Percentiles rank a stretch among this genome's conserved stretches.
These are phyloP conservation scores for Hirsutella rhossiliensis DNA, from an alignment of 2,329 filamentous ascomycete species.

Conservation along the genomic window DNA sequence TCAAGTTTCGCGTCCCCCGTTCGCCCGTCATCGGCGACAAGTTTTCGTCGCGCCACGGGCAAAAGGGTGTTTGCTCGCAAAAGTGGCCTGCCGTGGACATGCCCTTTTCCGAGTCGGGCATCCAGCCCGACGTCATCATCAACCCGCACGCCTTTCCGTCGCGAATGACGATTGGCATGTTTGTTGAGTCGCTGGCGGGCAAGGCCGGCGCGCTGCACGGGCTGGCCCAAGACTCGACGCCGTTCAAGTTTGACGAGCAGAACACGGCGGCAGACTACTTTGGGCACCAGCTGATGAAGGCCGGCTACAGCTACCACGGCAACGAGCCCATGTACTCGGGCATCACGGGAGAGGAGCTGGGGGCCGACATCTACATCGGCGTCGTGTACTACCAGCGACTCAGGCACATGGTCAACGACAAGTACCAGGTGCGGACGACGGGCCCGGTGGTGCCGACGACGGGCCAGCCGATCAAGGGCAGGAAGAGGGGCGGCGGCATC, in stretches of 20 bases:
- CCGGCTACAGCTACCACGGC: constrained; percentile 95
- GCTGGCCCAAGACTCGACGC: constrained; percentile 89
- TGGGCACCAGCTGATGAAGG: constrained; percentile 86
- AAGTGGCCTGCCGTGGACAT: constrained; percentile 92
- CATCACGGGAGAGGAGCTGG: constrained; percentile 87
- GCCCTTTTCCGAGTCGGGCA: constrained; percentile 93
- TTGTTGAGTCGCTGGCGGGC: constrained; percentile 90
- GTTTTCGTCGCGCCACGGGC: constrained; percentile 95
- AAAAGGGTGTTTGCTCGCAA: constrained; percentile 94
- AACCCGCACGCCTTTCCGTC: constrained; percentile 99
- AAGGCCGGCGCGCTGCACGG: constrained; percentile 92
- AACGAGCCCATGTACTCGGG: constrained; percentile 99
- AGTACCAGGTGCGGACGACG: constrained; percentile 95
- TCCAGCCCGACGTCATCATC: constrained; percentile 96
- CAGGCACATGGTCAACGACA: constrained; percentile 99
- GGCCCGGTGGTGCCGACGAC: constrained; percentile 84
- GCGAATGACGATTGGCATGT: constrained; percentile 99
- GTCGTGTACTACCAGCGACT: constrained; percentile 97
- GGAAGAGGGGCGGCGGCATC: constrained; percentile 94
- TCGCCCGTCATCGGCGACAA: constrained; percentile 94
- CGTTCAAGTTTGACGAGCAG: constrained; percentile 87
- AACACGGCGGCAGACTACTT: constrained; percentile 91
- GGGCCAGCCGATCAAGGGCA: constrained; percentile 92
- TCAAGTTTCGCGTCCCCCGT: constrained; percentile 87
- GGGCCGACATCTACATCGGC: constrained; percentile 91